These are phyloP conservation scores for Ophiostoma piceae DNA, from an alignment of 2,329 filamentous ascomycete genomes.

Conservation along the genomic window DNA sequence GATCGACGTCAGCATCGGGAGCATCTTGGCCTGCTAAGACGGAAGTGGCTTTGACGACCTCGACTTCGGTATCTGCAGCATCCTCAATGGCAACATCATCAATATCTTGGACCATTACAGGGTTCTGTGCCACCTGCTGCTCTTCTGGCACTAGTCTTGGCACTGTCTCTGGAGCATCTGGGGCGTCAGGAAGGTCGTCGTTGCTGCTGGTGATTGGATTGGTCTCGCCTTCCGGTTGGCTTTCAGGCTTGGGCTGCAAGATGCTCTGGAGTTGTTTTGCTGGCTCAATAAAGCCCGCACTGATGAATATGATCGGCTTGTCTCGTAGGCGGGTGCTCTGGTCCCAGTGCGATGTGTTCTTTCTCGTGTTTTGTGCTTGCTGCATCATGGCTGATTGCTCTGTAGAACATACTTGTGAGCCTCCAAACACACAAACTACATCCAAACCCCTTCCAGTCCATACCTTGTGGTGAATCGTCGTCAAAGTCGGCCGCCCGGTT, in stretches of 20 bases:
- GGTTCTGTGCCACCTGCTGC: not conserved
- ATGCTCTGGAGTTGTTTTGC: conserved; percentile 33
- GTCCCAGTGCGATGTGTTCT: conserved; percentile 40
- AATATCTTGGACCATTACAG: not conserved
- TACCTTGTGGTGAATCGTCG: not conserved
- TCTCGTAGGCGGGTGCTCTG: conserved; percentile 42
- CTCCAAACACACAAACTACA: not conserved
- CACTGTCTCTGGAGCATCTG: not conserved
- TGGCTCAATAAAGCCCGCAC: conserved; percentile 49
- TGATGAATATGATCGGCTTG: conserved; percentile 49
- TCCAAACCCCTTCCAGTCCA: not conserved
- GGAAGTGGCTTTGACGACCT: not conserved
- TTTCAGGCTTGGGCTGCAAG: not conserved
- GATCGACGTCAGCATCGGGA: not conserved
- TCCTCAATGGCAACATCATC: not conserved
- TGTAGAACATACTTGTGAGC: conserved; percentile 23
- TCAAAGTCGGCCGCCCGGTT: not conserved
- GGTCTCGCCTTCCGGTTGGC: not conserved
- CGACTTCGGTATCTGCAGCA: not conserved
- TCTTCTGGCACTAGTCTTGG: not conserved
- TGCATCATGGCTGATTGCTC: conserved; percentile 41
- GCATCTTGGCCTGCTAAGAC: not conserved
- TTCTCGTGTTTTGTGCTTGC: conserved; percentile 47
- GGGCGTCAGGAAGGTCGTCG: not conserved
- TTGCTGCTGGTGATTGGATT: not conserved